Evolutionary conservation across 2,329 filamentous ascomycete species (phyloP).

Genomic region (Arthrinium phaeospermum): DNA sequence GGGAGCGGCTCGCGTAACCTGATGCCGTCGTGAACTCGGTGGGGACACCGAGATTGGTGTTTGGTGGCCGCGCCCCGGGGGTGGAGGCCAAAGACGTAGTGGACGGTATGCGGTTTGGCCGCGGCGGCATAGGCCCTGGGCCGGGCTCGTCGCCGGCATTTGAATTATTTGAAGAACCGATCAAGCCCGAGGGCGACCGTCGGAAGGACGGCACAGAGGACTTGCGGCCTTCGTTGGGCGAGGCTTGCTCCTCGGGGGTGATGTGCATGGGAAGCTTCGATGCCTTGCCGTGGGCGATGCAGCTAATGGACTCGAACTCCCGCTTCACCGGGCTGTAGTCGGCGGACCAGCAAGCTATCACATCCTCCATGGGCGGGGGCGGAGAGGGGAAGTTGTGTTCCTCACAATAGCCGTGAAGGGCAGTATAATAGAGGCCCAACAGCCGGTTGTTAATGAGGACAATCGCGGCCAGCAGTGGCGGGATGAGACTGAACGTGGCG

Average conservation of each 20-base stretch:
- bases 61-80: constrained; percentile 31
- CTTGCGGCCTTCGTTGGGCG: constrained; percentile 31
- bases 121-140: constrained; percentile 34
- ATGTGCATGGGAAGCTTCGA: constrained; percentile 55
- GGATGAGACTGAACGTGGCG: constrained; percentile 75
- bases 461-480: constrained; percentile 71
- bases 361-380: constrained; percentile 73
- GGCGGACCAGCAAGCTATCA: constrained; percentile 69
- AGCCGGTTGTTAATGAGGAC: constrained; percentile 80
- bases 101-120: constrained; percentile 46
- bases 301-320: constrained; percentile 69
- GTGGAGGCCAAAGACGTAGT: constrained; percentile 38
- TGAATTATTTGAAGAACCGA: constrained; percentile 35
- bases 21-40: constrained; percentile 54
- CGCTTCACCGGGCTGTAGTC: constrained; percentile 68
- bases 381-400: constrained; percentile 73
- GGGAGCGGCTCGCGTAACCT: constrained; percentile 36
- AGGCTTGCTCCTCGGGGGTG: constrained; percentile 37
- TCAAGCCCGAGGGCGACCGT: constrained; percentile 50
- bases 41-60: constrained; percentile 43
- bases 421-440: constrained; percentile 79
- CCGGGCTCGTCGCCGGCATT: constrained; percentile 25
- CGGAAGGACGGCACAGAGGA: constrained; percentile 38
- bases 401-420: constrained; percentile 74
- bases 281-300: constrained; percentile 71